A percentile compares a stretch with the other conserved stretches of the same genome.
phyloP scores from a whole-genome alignment of 2,329 filamentous ascomycete species.

The Trichophyton schoenleinii region DNA sequence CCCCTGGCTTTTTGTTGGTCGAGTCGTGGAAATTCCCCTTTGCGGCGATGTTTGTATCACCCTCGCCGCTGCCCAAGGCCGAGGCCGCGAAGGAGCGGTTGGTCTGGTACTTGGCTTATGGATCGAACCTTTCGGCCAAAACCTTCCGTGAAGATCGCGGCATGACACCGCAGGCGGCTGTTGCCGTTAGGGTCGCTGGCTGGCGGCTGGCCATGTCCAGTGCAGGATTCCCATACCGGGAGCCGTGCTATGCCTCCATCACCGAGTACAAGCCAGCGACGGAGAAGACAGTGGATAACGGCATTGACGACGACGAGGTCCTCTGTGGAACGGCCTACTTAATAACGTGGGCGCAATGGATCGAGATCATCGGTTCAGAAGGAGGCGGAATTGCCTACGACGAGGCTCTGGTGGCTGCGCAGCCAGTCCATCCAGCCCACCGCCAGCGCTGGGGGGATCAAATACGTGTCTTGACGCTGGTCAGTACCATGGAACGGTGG shows the following conservation, averaged over 20 bases:
- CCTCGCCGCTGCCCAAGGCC: background rate
- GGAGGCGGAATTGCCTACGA: slow-evolving; percentile 15
- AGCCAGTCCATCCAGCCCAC: background rate
- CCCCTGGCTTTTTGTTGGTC: background rate
- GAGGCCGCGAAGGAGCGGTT: background rate
- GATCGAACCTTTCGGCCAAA: slow-evolving; percentile 15
- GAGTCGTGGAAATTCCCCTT: background rate
- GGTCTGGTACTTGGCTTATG: slow-evolving; percentile 18
- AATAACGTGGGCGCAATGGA: slow-evolving; percentile 13
- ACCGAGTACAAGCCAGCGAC: background rate
- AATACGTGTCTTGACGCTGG: background rate
- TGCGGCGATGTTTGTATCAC: background rate
- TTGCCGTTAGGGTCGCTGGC: slow-evolving; percentile 8
- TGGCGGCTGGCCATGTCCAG: slow-evolving; percentile 13
- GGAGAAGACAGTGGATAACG: background rate
- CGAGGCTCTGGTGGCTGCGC: background rate
- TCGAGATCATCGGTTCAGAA: slow-evolving; percentile 14
- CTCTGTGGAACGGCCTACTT: slow-evolving; percentile 15
- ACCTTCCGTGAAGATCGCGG: slow-evolving; percentile 15
- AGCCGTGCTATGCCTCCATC: slow-evolving; percentile 14
- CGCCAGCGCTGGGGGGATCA: background rate
- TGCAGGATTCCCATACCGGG: slow-evolving; percentile 15
- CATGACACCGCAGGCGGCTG: slow-evolving; percentile 9
- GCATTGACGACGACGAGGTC: background rate
- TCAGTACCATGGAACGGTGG: background rate